A percentile compares a stretch with the other conserved stretches of the same genome.
Evolutionary conservation across 2,329 filamentous ascomycete genomes (phyloP).

Genomic region (Neocatenulostroma microsporum): DNA sequence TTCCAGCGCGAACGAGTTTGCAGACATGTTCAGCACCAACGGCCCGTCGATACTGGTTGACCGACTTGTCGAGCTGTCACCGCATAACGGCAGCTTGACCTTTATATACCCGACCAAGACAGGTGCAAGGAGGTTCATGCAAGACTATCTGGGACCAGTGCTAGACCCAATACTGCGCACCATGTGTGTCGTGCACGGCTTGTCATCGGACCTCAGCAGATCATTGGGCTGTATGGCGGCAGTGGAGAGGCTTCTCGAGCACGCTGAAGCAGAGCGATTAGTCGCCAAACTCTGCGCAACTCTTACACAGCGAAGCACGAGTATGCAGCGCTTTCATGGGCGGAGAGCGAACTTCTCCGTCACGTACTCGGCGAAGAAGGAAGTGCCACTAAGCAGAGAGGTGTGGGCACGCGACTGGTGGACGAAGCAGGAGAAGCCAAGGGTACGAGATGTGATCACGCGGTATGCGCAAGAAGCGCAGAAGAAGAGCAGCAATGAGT

Average conservation of each 20-base stretch:
- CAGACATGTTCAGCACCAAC: conserved; percentile 48
- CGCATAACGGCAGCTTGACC: conserved; percentile 49
- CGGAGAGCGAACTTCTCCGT: conserved; percentile 32
- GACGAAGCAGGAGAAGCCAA: conserved; percentile 55
- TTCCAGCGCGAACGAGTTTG: conserved; percentile 50
- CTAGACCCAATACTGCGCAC: conserved; percentile 54
- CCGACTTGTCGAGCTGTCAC: conserved; percentile 52
- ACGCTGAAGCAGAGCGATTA: conserved; percentile 32
- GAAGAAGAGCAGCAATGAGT: conserved; percentile 29
- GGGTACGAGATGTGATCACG: conserved; percentile 47
- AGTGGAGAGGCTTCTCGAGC: conserved; percentile 48
- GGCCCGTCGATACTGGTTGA: conserved; percentile 54
- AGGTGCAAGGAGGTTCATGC: conserved; percentile 52
- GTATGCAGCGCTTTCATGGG: conserved; percentile 25
- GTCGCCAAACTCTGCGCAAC: conserved; percentile 20
- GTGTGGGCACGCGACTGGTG: conserved; percentile 56
- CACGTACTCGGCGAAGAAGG: conserved; percentile 45
- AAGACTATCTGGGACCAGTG: conserved; percentile 52
- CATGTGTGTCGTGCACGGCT: conserved; percentile 50
- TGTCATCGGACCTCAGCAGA: conserved; percentile 50
- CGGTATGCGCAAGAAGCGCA: conserved; percentile 39
- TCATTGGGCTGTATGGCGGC: conserved; percentile 49
- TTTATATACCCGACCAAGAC: conserved; percentile 56
- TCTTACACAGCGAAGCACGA: conserved; percentile 20
- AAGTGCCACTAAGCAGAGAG: conserved; percentile 43